Conservation (phyloP, 2,329 filamentous ascomycete genomes). For the Botryotinia calthae region DNA sequence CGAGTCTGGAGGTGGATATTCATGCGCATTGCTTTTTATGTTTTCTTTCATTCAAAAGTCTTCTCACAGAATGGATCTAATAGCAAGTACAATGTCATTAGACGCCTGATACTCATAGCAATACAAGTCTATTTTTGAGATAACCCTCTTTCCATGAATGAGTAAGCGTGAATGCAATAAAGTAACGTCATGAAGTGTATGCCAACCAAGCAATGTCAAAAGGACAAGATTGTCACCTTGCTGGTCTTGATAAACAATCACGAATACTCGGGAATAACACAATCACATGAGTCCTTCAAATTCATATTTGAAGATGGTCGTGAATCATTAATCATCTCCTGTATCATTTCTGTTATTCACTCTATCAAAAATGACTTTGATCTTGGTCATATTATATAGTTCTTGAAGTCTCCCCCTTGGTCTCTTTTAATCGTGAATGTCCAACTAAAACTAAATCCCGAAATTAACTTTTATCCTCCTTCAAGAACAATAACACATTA, state of each 20-base stretch:
- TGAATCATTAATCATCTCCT: constrained; percentile 19
- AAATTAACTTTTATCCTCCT: not conserved
- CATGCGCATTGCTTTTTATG: constrained; percentile 12
- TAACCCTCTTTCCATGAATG: not conserved
- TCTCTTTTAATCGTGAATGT: not conserved
- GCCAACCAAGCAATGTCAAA: not conserved
- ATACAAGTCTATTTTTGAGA: constrained; percentile 18
- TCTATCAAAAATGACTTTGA: not conserved
- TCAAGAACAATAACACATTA: not conserved
- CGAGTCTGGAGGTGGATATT: constrained; percentile 13
- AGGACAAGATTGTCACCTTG: constrained; percentile 3
- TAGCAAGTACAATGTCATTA: constrained; percentile 21
- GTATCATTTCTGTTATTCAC: constrained; percentile 13
- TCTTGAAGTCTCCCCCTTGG: not conserved
- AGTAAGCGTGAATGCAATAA: not conserved
- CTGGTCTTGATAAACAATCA: constrained; percentile 3
- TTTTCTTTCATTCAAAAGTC: constrained; percentile 23
- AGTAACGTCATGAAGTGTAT: not conserved
- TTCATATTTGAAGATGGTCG: not conserved
- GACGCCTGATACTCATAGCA: constrained; percentile 18
- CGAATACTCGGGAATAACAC: not conserved
- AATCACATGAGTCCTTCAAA: constrained; percentile 7
- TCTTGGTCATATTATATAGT: constrained; percentile 17
- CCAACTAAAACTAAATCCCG: not conserved
- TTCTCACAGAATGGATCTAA: constrained; percentile 14